Conservation (phyloP, 2,329 filamentous ascomycete species). For the Pseudocercospora ulei region DNA sequence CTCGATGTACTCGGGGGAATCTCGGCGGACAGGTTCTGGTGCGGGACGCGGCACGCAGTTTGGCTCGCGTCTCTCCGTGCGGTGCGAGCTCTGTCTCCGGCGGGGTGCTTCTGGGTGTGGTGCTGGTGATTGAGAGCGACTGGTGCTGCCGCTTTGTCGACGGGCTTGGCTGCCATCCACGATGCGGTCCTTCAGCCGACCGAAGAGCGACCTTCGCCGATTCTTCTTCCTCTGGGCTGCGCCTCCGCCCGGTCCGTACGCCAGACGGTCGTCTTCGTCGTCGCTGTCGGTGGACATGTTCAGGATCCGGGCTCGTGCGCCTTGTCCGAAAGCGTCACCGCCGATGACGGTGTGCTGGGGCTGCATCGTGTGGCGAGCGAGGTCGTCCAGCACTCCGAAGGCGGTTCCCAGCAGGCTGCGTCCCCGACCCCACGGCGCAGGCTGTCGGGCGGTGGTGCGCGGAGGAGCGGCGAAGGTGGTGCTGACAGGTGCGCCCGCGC, state of each 20-base stretch:
- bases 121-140: constrained; percentile 19
- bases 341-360: constrained; percentile 15
- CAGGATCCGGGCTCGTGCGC: constrained; percentile 7
- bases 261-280: constrained; percentile 21
- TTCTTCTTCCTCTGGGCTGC: constrained; percentile 3
- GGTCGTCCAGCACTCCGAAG: constrained; percentile 25
- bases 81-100: constrained; percentile 15
- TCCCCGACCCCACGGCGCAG: constrained; percentile 6
- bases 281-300: constrained; percentile 15
- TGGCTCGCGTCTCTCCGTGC: constrained; percentile 13
- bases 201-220: constrained; percentile 18
- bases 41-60: constrained; percentile 4
- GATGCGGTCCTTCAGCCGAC: constrained; percentile 23
- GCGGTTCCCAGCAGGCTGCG: constrained; percentile 26
- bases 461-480: constrained; percentile 17
- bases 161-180: constrained; percentile 17
- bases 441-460: constrained; percentile 8
- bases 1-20: constrained; percentile 17
- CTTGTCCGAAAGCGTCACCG: constrained; percentile 9
- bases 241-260: constrained; percentile 17
- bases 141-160: constrained; percentile 15
- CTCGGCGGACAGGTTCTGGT: too few species aligned
- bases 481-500: constrained; percentile 14
- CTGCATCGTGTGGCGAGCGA: constrained; percentile 17
- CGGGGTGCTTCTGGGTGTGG: constrained; percentile 9